Evolutionary conservation across 2,329 filamentous ascomycete genomes (phyloP), one percentile per base, ranked within the genome.

Genomic region (Botrytis medusae): DNA sequence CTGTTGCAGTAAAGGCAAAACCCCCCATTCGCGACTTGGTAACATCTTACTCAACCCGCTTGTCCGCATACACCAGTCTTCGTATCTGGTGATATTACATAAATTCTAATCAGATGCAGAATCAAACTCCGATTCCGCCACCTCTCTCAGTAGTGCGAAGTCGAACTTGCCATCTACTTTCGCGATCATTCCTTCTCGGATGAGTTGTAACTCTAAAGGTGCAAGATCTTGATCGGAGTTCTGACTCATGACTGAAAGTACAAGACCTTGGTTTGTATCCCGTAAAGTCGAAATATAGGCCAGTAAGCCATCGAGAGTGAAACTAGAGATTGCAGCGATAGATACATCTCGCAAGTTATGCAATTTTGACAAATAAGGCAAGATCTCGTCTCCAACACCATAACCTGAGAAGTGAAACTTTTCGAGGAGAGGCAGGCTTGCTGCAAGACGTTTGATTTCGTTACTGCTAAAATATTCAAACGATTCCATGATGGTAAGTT

Each of bases 361-460:
- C 61, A 91, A 81, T 9, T 79, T 79, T 18, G 86, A 83, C 20
- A 89, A 78, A 5, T 79, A 78, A 48, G 79, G 78, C 72, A 86
- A 83, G 18, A 87, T 81, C 34, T 84, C 83, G 74, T 89, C 86
- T 8, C 86, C 84, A 34, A 87, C 80, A 25, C 86, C 86, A 61
- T 85, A 83, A 14, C 89, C 89, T 61, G 84, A 86, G 67, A 91
- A 85, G 62, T 83, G 85, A 22, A 92, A 80, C 20, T 88, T 85
- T 75, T 90, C 87, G 0, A 92, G 83, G 25, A 83, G 73, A 37
- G 42, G 48, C 10, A 80, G 81, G 16, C 82, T 79, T 2, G 79
- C 74, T 37, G 86, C 83, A 25, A 92, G 83, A 4, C 77, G 77
- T 18, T 82, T 79, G 48, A 91, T 82, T 57, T 91, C 86, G 14